phyloP scores from a whole-genome alignment of 2,329 filamentous ascomycete species.

The Ceratocystis eucalypticola region DNA sequence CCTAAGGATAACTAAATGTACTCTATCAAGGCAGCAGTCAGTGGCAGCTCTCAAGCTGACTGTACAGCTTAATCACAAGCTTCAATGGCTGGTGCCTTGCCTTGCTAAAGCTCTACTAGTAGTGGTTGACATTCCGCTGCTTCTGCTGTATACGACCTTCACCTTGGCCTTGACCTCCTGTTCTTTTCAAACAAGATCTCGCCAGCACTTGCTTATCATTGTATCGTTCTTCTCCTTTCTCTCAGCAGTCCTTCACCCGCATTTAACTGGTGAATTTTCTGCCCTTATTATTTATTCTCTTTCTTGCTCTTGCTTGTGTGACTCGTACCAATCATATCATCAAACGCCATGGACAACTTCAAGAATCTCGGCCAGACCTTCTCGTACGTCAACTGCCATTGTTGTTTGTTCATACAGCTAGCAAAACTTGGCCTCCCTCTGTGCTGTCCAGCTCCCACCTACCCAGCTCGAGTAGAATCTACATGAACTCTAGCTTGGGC shows the following conservation, averaged over 20 bases:
- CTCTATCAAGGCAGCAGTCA: not conserved
- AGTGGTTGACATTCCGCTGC: not conserved
- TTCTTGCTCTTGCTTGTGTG: not conserved
- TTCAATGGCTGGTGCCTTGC: constrained; percentile 5
- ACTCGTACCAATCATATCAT: not conserved
- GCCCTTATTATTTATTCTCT: constrained; percentile 1
- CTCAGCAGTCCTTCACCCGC: too few species aligned
- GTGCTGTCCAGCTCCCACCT: not conserved
- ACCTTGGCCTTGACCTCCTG: not conserved
- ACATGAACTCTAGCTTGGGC: not conserved
- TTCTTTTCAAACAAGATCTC: not conserved
- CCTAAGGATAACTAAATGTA: not conserved
- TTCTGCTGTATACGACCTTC: not conserved
- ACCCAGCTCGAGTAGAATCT: not conserved
- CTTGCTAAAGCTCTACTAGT: not conserved
- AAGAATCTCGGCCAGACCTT: constrained; percentile 20
- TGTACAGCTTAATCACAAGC: constrained; percentile 4
- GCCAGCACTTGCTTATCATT: not conserved
- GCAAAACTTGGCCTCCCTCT: not conserved
- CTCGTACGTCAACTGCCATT: constrained; percentile 15
- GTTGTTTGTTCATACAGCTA: too few species aligned
- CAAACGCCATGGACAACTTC: constrained; percentile 17
- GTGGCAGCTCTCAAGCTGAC: not conserved
- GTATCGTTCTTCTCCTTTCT: too few species aligned
- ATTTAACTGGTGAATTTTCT: not conserved